phyloP scores from a whole-genome alignment of 2,329 filamentous ascomycete species.

The Nakataea oryzae region DNA sequence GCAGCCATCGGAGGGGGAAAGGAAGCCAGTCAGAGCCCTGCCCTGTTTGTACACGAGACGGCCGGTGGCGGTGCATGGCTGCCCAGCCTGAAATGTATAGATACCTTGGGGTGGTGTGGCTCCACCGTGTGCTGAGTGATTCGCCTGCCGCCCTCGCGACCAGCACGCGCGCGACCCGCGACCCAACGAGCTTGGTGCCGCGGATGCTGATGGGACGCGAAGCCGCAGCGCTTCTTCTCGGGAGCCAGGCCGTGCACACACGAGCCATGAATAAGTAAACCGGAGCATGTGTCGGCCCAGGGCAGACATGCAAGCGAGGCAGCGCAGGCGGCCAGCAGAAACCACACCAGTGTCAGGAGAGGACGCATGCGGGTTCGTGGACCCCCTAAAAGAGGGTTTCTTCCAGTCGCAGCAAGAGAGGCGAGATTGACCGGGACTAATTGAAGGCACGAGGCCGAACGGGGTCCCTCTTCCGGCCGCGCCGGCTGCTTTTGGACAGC shows the following conservation, averaged over 20 bases:
- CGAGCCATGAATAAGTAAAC: too few species aligned
- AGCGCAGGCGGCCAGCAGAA: neutral
- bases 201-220: neutral
- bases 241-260: neutral
- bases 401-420: neutral
- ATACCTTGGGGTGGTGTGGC: constrained; percentile 7
- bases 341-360: neutral
- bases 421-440: neutral
- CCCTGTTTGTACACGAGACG: neutral
- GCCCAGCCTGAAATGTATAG: constrained; percentile 16
- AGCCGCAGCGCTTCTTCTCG: too few species aligned
- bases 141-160: neutral
- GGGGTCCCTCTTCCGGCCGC: too few species aligned
- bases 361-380: neutral
- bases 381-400: neutral
- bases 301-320: neutral
- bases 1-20: neutral
- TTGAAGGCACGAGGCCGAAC: too few species aligned
- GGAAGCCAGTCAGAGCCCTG: neutral
- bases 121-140: neutral
- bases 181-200: neutral
- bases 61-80: constrained; percentile 16
- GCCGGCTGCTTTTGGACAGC: too few species aligned
- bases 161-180: neutral
- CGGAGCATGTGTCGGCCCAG: neutral